A percentile compares a stretch with the other conserved stretches of the same genome.
These are phyloP conservation scores for Amphibolis antarctica DNA, from an alignment of 106 monocot genomes.

Conservation along the genomic window DNA sequence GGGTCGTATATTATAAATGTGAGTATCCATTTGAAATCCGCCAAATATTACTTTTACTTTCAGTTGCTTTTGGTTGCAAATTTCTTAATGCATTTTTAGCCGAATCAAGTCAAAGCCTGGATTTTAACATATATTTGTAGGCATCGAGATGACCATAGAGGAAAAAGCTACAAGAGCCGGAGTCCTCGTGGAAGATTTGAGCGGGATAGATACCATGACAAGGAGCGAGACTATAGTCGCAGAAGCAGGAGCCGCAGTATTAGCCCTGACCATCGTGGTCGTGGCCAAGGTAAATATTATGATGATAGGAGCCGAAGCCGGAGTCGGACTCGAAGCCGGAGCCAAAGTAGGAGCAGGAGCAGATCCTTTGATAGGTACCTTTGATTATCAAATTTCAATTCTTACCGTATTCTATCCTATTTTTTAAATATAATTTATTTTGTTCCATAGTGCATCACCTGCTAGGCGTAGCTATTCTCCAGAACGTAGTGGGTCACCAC, in stretches of 20 bases:
- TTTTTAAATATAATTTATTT: conserved; percentile 7
- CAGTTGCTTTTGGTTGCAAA: too few species aligned
- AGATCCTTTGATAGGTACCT: conserved; percentile 34
- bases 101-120: too few species aligned
- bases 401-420: background rate
- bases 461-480: conserved; percentile 19
- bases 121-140: too few species aligned
- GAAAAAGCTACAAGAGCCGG: conserved; percentile 37
- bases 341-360: conserved; percentile 48
- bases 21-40: too few species aligned
- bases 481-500: conserved; percentile 25
- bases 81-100: too few species aligned
- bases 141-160: conserved; percentile 38
- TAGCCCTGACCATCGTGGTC: conserved; percentile 50
- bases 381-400: background rate
- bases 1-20: too few species aligned
- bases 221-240: conserved; percentile 37
- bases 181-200: conserved; percentile 43
- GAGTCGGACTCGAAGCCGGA: too few species aligned
- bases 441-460: conserved; percentile 22
- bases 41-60: too few species aligned
- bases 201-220: conserved; percentile 34
- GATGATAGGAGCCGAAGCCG: conserved; percentile 34
- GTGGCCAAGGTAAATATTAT: conserved; percentile 29
- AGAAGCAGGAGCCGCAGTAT: conserved; percentile 44